Conservation (phyloP, 371 early-diverging fungal species). For the Nematocida ironsii region DNA sequence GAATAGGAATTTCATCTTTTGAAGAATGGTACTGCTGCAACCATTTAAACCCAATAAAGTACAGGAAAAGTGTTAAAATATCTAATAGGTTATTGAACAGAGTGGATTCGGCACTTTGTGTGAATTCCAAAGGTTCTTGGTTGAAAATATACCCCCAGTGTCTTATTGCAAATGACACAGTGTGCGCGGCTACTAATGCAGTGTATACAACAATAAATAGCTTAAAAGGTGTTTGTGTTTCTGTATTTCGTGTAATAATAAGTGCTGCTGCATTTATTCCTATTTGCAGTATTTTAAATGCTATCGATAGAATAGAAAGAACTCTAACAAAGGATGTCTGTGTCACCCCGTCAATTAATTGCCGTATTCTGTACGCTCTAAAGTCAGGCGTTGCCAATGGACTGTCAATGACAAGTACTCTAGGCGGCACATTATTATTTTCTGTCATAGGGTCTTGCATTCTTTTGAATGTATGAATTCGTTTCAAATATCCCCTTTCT, state of each 20-base stretch:
- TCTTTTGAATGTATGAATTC: conserved; percentile 8
- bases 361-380: conserved; percentile 47
- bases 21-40: conserved; percentile 68
- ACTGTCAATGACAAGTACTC: conserved; percentile 50
- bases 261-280: conserved; percentile 56
- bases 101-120: conserved; percentile 68
- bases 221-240: conserved; percentile 66
- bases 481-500: conserved; percentile 18
- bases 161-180: conserved; percentile 63
- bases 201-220: conserved; percentile 69
- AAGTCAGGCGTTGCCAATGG: conserved; percentile 53
- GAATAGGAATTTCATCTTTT: conserved; percentile 62
- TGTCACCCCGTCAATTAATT: conserved; percentile 53
- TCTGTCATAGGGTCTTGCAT: conserved; percentile 42
- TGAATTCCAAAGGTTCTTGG: conserved; percentile 66
- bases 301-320: conserved; percentile 42
- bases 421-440: conserved; percentile 21
- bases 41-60: conserved; percentile 71
- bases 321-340: conserved; percentile 52
- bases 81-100: conserved; percentile 70
- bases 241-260: conserved; percentile 61
- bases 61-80: conserved; percentile 70
- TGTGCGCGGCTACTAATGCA: conserved; percentile 61
- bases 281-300: conserved; percentile 65
- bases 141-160: conserved; percentile 68